Evolutionary conservation across 2,329 filamentous ascomycete species (phyloP).

Genomic region (Emmonsiellopsis sp.): DNA sequence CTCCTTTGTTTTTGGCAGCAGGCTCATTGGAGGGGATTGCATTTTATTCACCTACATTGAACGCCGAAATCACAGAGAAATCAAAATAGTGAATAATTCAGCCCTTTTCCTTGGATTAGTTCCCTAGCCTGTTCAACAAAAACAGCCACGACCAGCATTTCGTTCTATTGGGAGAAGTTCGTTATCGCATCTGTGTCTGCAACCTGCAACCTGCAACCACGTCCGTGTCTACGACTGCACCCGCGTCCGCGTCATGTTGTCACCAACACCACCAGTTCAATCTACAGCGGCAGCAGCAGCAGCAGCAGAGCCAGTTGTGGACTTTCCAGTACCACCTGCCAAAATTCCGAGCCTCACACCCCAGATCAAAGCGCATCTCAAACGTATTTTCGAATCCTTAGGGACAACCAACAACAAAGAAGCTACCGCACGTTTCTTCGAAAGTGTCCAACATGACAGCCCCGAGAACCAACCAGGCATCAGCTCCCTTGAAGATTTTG

Average conservation of each 20-base stretch:
- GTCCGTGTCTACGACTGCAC: background rate
- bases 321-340: too few species aligned
- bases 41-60: too few species aligned
- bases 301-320: too few species aligned
- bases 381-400: conserved; percentile 26
- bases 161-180: background rate
- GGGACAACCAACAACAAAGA: conserved; percentile 10
- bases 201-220: background rate
- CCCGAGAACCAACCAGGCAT: background rate
- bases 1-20: too few species aligned
- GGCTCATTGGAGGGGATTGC: too few species aligned
- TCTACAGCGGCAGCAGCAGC: too few species aligned
- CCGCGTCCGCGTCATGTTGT: background rate
- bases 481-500: conserved; percentile 31
- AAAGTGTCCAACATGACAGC: conserved; percentile 12
- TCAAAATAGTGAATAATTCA: too few species aligned
- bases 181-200: background rate
- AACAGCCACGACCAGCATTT: too few species aligned
- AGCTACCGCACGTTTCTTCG: conserved; percentile 10
- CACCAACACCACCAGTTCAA: background rate
- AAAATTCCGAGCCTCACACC: conserved; percentile 21
- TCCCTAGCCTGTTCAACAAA: too few species aligned
- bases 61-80: too few species aligned
- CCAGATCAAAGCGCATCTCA: conserved; percentile 24
- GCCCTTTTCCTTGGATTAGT: too few species aligned